Evolutionary conservation across 2,329 filamentous ascomycete genomes (phyloP).

Genomic region (Coleophoma crateriformis): DNA sequence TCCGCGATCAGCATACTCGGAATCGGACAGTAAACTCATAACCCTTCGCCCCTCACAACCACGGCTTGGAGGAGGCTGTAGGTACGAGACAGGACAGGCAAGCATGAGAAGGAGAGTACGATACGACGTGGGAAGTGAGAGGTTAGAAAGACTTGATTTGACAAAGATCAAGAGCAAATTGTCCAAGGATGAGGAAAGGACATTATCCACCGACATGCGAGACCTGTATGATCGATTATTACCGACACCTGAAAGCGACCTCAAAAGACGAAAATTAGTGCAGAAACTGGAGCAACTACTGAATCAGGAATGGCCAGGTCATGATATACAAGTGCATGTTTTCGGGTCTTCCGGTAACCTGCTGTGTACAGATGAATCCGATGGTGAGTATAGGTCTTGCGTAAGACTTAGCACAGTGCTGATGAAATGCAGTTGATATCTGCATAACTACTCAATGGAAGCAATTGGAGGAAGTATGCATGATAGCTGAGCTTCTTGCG

Average conservation of each 20-base stretch:
- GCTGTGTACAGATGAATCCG: conserved; percentile 90
- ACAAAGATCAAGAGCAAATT: conserved; percentile 68
- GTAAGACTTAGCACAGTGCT: conserved; percentile 1
- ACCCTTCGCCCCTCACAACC: conserved; percentile 61
- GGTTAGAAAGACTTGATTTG: conserved; percentile 65
- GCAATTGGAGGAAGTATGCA: conserved; percentile 83
- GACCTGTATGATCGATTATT: conserved; percentile 80
- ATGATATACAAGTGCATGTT: conserved; percentile 83
- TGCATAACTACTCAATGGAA: conserved; percentile 93
- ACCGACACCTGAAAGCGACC: conserved; percentile 74
- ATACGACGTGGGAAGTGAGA: conserved; percentile 81
- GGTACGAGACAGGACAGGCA: conserved; percentile 82
- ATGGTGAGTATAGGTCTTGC: conserved; percentile 57
- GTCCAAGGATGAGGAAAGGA: conserved; percentile 66
- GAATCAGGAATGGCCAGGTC: conserved; percentile 86
- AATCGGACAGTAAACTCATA: conserved; percentile 71
- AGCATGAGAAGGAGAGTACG: conserved; percentile 82
- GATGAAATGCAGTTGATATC: conserved; percentile 68
- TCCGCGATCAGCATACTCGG: conserved; percentile 84
- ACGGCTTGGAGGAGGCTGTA: conserved; percentile 57
- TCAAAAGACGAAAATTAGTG: conserved; percentile 70
- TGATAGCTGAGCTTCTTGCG: conserved; percentile 79
- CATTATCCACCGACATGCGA: conserved; percentile 76
- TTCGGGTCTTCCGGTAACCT: conserved; percentile 98
- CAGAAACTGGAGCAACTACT: conserved; percentile 82